Base-by-base conservation (phyloP, 208 protist species). In the Leishmania aethiopica region DNA sequence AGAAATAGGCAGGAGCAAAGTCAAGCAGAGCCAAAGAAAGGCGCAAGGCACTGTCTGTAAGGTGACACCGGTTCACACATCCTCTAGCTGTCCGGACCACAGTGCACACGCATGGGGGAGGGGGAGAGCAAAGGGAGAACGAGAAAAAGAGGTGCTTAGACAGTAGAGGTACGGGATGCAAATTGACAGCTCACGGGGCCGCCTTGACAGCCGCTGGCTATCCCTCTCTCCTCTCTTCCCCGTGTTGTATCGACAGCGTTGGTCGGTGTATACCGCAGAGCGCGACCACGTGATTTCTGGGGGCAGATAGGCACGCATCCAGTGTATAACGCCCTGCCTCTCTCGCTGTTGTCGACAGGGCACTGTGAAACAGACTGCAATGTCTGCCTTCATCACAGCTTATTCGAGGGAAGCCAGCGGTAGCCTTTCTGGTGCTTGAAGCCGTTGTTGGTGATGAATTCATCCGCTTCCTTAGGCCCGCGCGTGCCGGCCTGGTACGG, bases 401-500 rank as follows among this genome's bases (percentile, higher is more conserved):
- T 95, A 82, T 95, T 92, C 25, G 84, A 62, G 2, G 91, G 80
- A 17, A 82, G 42, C 88, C 90, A 95, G 51, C 89, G 86, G 79
- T 93, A 95, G 32, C 80, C 86, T 37, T 87, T 83, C 51, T 86
- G 67, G 66, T 82, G 72, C 84, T 93, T 92, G 88, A 92, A 96
- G 22, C 94, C 94, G 51, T 76, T 88, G 35, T 85, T 71, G 15
- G 81, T 22, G 55, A 96, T 86, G 70, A 97, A 89, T 0, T 91
- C 85, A 62, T 98, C 87, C 17, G 92, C 93, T 81, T 92, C 93
- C 69, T 83, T 85, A 15, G 96, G 96, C 8, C 96, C 96, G 53
- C 92, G 87, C 1, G 91, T 93, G 55, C 95, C 96, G n/a, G 96
- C 94, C 57, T 70, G 53, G 84, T 98, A 97, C 28, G 90, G 89